Evolutionary conservation across 805 yeast species (phyloP), one percentile per base, ranked within the genome.

Genomic region (Lachancea sp.): DNA sequence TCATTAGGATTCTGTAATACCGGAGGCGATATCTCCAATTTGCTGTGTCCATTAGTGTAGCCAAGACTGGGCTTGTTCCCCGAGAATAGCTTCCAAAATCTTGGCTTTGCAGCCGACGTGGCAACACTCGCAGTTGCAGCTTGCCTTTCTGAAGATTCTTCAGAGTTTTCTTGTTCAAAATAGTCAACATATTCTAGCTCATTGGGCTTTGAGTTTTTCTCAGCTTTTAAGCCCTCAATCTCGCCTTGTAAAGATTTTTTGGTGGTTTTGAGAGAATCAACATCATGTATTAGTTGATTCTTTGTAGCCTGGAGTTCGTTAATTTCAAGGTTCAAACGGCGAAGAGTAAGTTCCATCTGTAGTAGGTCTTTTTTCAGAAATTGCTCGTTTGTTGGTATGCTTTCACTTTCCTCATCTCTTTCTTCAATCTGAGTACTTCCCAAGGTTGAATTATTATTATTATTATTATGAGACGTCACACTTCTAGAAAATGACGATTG

Each of bases 241-340:
- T 79, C 85, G 13, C 50, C 45, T 34, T 60, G 63, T 38, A 86
- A 60, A 13, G 62, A 58, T 24, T 63, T 66, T 59, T 73, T 80
- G 34, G 72, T 71, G 0, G 50, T 45, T 22, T 63, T 69, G 46
- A 87, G 63, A 15, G 64, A 70, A 35, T 68, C 71, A 11, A 83
- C 68, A 29, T 82, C 87, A 31, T 63, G 65, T 16, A 64, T 42
- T 25, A 80, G 48, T 5, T 58, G 57, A 2, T 70, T 67, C 46
- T 72, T 76, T 1, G 67, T 61, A 1, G 67, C 55, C 26, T 68
- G 66, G 45, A 72, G 68, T 29, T 58, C 59, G 12, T 60, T 54
- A 9, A 78, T 49, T 45, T 69, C 72, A 26, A 58, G 49, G 38
- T 67, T 71, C 42, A 74, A 40, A n/a, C 61, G 53, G 38, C 70